A percentile compares a stretch with the other conserved stretches of the same genome.
Evolutionary conservation across 2,329 filamentous ascomycete species (phyloP).

Genomic region (Teratosphaeria nubilosa): DNA sequence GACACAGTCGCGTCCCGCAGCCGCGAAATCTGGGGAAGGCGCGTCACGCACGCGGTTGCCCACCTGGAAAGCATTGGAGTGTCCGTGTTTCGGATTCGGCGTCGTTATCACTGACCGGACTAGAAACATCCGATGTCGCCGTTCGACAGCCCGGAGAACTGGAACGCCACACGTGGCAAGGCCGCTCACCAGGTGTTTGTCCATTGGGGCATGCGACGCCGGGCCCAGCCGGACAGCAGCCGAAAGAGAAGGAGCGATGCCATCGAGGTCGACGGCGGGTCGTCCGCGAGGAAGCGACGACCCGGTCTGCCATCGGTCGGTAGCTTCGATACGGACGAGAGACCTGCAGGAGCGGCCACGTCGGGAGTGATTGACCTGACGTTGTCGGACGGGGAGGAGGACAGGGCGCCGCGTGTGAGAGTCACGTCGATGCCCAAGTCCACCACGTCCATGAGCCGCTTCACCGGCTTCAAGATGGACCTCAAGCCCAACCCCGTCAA

Average conservation of each 20-base stretch:
- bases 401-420: neutral
- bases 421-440: neutral
- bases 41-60: neutral
- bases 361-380: neutral
- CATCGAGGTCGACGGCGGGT: neutral
- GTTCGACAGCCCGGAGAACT: neutral
- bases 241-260: neutral
- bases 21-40: neutral
- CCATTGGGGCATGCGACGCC: neutral
- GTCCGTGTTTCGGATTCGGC: neutral
- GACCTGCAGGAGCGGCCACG: neutral
- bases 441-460: neutral
- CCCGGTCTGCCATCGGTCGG: neutral
- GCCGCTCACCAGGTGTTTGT: neutral
- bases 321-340: neutral
- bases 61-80: neutral
- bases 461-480: neutral
- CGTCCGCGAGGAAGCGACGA: neutral
- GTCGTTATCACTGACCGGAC: neutral
- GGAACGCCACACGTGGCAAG: neutral
- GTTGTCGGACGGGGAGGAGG: neutral
- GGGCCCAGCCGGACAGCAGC: neutral
- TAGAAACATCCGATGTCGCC: neutral
- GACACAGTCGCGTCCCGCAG: neutral
- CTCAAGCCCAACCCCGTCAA: neutral